phyloP scores from a whole-genome alignment of 331 rosid species.

The Ulmus americana region DNA sequence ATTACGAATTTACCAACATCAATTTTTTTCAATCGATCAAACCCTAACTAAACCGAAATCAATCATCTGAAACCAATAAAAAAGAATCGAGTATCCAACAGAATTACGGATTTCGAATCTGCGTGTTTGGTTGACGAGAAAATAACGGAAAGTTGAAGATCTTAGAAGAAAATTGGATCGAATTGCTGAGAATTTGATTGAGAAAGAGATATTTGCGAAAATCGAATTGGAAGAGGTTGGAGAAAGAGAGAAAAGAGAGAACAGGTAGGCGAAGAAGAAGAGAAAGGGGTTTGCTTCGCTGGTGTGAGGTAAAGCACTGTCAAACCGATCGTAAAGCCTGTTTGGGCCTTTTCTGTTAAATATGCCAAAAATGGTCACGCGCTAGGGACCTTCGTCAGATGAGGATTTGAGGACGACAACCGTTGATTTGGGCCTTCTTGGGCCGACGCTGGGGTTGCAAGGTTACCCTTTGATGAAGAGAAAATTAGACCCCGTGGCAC shows the following conservation, averaged over 20 bases:
- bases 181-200: not conserved
- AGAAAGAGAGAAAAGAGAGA: not conserved
- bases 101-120: not conserved
- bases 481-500: too few species aligned
- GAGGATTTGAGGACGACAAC: not conserved
- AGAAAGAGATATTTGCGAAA: not conserved
- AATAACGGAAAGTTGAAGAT: not conserved
- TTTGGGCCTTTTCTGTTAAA: not conserved
- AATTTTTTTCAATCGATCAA: conserved; percentile 25
- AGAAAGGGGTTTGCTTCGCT: conserved; percentile 23
- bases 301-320: conserved; percentile 8
- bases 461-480: too few species aligned
- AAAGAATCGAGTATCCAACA: not conserved
- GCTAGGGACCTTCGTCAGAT: conserved; percentile 7
- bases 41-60: conserved; percentile 34
- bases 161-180: not conserved
- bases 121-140: conserved; percentile 3
- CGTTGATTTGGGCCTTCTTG: not conserved
- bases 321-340: not conserved
- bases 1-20: conserved; percentile 27
- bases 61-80: conserved; percentile 23
- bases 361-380: not conserved
- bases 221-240: not conserved
- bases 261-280: conserved; percentile 20
- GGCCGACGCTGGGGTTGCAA: too few species aligned